Evolutionary conservation across 257 asterid species (phyloP).

Genomic region (Haberlea rhodopensis): DNA sequence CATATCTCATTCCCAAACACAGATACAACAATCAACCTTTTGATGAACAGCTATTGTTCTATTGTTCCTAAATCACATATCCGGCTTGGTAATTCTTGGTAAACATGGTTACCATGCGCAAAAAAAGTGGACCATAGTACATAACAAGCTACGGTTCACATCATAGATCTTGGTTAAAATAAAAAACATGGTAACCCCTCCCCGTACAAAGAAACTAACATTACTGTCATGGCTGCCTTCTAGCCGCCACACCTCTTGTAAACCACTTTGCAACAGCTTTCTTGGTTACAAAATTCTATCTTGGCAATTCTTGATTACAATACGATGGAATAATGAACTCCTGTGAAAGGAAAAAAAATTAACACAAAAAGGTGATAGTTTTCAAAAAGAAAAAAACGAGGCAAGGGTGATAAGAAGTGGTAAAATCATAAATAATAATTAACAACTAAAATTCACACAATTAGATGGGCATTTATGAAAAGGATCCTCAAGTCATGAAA

Average conservation of each 20-base stretch:
- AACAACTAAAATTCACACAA: not conserved
- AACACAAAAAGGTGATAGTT: constrained; percentile 1
- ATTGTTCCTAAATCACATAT: no score
- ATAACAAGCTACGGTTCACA: not conserved
- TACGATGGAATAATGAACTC: not conserved
- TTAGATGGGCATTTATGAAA: no score
- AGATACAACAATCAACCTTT: no score
- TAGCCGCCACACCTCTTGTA: constrained; percentile 19
- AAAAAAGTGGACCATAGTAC: not conserved
- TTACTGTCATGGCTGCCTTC: constrained; percentile 34
- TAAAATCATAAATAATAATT: not conserved
- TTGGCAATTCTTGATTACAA: constrained; percentile 15
- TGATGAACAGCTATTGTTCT: no score
- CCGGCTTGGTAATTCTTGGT: no score
- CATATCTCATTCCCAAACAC: no score
- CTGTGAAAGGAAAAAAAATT: not conserved
- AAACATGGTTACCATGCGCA: not conserved
- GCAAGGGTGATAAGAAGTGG: constrained; percentile 2
- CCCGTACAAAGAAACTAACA: not conserved
- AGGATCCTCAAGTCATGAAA: not conserved
- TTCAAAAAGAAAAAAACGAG: not conserved
- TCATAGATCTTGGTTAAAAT: not conserved
- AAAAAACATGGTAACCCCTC: not conserved
- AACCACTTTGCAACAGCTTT: constrained; percentile 25
- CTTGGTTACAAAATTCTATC: constrained; percentile 16